These are phyloP conservation scores for Allomyces macrogynus DNA, from an alignment of 192 early-diverging fungal genomes.

Conservation along the genomic window DNA sequence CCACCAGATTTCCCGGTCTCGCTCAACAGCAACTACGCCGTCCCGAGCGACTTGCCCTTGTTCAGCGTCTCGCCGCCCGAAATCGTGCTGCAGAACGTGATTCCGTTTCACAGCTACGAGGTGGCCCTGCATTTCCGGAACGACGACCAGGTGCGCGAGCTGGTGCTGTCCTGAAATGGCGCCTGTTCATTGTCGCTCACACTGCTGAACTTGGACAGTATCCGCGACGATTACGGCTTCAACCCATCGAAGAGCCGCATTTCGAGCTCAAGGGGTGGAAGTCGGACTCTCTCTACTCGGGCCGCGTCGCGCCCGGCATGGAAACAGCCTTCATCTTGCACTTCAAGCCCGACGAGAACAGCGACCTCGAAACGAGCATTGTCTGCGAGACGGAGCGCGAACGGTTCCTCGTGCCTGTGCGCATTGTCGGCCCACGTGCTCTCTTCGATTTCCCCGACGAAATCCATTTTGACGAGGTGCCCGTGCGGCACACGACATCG, in stretches of 20 bases:
- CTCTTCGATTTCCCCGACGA: slow-evolving; percentile 33
- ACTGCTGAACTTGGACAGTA: slow-evolving; percentile 9
- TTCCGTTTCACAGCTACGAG: slow-evolving; percentile 31
- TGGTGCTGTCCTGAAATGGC: neutral
- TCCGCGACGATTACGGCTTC: slow-evolving; percentile 21
- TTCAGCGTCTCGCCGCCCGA: slow-evolving; percentile 28
- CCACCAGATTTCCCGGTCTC: neutral
- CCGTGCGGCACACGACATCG: slow-evolving; percentile 17
- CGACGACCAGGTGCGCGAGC: slow-evolving; percentile 29
- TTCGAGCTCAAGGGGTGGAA: slow-evolving; percentile 22
- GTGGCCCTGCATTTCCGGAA: slow-evolving; percentile 30
- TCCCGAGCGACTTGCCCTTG: slow-evolving; percentile 25
- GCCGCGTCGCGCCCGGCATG: slow-evolving; percentile 40
- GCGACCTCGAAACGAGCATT: slow-evolving; percentile 23
- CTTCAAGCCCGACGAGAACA: slow-evolving; percentile 29
- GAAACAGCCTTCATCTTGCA: slow-evolving; percentile 27
- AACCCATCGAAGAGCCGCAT: slow-evolving; percentile 23
- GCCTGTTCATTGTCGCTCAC: too few relatives aligned
- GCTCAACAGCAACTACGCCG: slow-evolving; percentile 3
- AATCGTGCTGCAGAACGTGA: slow-evolving; percentile 21
- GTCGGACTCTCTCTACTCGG: slow-evolving; percentile 19
- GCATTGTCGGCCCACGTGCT: slow-evolving; percentile 25
- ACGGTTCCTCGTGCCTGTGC: slow-evolving; percentile 32
- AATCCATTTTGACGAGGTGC: slow-evolving; percentile 19
- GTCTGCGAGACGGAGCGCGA: slow-evolving; percentile 38